These are phyloP conservation scores for Scheffersomyces segobiensis DNA, from an alignment of 1,139 yeast species.

Conservation along the genomic window DNA sequence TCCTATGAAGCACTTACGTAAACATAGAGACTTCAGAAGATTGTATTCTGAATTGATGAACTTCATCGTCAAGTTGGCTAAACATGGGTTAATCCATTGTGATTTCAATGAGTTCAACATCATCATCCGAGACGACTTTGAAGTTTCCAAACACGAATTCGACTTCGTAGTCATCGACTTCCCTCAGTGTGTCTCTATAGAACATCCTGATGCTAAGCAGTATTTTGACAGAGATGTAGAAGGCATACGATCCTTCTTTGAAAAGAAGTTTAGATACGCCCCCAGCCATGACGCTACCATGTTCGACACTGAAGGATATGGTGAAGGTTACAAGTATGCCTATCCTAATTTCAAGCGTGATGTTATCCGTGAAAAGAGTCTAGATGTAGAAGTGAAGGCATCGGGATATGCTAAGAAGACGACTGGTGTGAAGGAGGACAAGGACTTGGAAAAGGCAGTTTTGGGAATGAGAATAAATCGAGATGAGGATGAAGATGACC, in stretches of 20 bases:
- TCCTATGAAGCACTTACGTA: constrained; percentile 81
- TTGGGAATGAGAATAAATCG: constrained; percentile 55
- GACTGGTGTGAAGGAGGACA: constrained; percentile 43
- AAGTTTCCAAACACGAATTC: constrained; percentile 49
- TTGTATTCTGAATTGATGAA: constrained; percentile 84
- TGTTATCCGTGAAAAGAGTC: constrained; percentile 61
- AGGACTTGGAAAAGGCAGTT: constrained; percentile 77
- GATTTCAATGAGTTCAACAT: constrained; percentile 97
- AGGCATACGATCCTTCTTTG: constrained; percentile 82
- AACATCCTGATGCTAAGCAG: constrained; percentile 82
- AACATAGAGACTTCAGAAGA: constrained; percentile 65
- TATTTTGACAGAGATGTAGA: constrained; percentile 92
- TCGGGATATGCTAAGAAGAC: constrained; percentile 85
- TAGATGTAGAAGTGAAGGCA: constrained; percentile 86
- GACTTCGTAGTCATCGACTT: constrained; percentile 92
- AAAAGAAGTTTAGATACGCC: constrained; percentile 69
- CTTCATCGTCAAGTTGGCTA: constrained; percentile 80
- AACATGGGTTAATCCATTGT: constrained; percentile 91
- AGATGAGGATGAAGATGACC: constrained; percentile 31
- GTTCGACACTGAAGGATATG: constrained; percentile 77
- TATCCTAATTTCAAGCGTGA: constrained; percentile 82
- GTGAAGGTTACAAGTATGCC: constrained; percentile 75
- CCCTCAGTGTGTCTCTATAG: constrained; percentile 95
- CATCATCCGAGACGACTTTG: constrained; percentile 69
- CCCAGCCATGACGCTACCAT: constrained; percentile 65